phyloP scores from a whole-genome alignment of 2,329 filamentous ascomycete species.

The Cladophialophora psammophila region DNA sequence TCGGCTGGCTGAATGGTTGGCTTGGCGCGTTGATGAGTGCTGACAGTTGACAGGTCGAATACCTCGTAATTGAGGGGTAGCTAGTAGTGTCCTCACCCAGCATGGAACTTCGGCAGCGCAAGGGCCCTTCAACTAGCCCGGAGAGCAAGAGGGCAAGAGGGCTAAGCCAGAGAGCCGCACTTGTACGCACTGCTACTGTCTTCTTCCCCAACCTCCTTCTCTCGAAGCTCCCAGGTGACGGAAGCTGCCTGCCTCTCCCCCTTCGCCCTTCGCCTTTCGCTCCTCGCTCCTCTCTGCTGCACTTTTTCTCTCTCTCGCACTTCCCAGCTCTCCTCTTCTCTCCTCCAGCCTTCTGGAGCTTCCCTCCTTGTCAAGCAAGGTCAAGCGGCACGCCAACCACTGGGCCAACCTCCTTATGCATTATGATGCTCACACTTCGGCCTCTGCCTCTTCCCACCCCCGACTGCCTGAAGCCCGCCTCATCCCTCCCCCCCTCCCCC shows the following conservation, averaged over 20 bases:
- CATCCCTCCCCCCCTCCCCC: constrained; percentile 1
- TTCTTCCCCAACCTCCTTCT: constrained; percentile 10
- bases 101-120: not conserved
- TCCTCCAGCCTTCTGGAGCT: constrained; percentile 17
- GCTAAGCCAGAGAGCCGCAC: not conserved
- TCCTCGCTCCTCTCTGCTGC: not conserved
- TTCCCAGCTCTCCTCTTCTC: constrained; percentile 13
- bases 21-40: constrained; percentile 1
- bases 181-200: not conserved
- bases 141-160: not conserved
- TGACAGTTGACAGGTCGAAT: not conserved
- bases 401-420: constrained; percentile 15
- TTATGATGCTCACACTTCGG: constrained; percentile 19
- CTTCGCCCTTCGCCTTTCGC: constrained; percentile 5
- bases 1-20: not conserved
- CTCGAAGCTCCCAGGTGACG: not conserved
- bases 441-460: constrained; percentile 17
- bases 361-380: not conserved
- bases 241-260: constrained; percentile 4
- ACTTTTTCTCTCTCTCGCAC: constrained; percentile 14
- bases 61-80: not conserved
- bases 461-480: constrained; percentile 15
- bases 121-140: not conserved
- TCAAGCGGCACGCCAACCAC: constrained; percentile 19
- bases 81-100: not conserved